Percentiles rank a stretch among this genome's conserved stretches.
Conservation (phyloP, 2,329 filamentous ascomycete species). For the Fusarium foetens region DNA sequence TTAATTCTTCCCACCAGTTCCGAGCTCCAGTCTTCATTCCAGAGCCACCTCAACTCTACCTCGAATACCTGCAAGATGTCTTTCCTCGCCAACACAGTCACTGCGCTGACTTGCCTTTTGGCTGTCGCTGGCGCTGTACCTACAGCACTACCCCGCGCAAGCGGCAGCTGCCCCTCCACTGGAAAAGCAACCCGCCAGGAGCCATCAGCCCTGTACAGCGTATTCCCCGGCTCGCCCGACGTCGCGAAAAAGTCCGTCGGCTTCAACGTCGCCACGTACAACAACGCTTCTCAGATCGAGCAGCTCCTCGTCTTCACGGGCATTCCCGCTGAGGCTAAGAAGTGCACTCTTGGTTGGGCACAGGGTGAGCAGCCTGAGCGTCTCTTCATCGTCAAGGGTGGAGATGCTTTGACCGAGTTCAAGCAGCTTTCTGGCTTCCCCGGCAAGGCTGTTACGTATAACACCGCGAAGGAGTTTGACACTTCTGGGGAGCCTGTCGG, state of each 20-base stretch:
- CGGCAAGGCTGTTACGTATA: slow-evolving; percentile 33
- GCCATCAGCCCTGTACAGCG: slow-evolving; percentile 30
- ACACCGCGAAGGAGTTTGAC: slow-evolving; percentile 39
- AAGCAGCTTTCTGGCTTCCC: slow-evolving; percentile 45
- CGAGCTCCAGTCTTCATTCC: background rate
- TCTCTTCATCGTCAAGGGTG: slow-evolving; percentile 50
- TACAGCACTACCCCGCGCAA: slow-evolving; percentile 17
- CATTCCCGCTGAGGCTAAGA: slow-evolving; percentile 45
- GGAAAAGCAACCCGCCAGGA: background rate
- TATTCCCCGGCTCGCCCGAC: slow-evolving; percentile 32
- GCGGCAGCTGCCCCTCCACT: slow-evolving; percentile 9
- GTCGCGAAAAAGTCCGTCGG: slow-evolving; percentile 22
- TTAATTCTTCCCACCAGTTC: background rate
- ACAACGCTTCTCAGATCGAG: slow-evolving; percentile 42
- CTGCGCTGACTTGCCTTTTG: slow-evolving; percentile 20
- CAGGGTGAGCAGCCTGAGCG: slow-evolving; percentile 53
- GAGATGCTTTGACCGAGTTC: slow-evolving; percentile 39
- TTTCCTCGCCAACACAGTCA: slow-evolving; percentile 10
- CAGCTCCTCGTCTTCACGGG: slow-evolving; percentile 48
- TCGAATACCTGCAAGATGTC: slow-evolving; percentile 8
- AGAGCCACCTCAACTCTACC: background rate
- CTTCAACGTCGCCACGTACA: slow-evolving; percentile 41
- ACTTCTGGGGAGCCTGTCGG: slow-evolving; percentile 23
- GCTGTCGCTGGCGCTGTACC: slow-evolving; percentile 20
- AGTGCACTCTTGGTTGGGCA: slow-evolving; percentile 47